Conservation (phyloP, 805 yeast genomes). For the Pichia pseudocactophila region DNA sequence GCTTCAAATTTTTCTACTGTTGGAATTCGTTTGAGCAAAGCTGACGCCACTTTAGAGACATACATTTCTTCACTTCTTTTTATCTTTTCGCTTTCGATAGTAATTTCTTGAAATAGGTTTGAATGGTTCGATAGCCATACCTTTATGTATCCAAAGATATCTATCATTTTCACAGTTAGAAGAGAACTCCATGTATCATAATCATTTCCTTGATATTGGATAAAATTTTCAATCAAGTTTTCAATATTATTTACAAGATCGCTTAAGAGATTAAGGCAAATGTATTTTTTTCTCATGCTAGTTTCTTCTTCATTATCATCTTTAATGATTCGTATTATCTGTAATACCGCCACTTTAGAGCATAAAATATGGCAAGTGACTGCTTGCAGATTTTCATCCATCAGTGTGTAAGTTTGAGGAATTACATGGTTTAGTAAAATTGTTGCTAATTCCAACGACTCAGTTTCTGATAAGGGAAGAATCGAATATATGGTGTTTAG, state of each 20-base stretch:
- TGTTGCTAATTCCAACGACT: constrained; percentile 11
- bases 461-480: constrained; percentile 5
- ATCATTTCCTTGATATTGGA: background rate
- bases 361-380: constrained; percentile 9
- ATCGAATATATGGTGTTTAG: constrained; percentile 4
- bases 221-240: background rate
- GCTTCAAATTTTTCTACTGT: background rate
- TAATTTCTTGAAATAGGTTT: background rate
- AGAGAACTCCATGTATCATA: constrained; percentile 7
- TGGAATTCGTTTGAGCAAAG: background rate
- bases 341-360: constrained; percentile 17
- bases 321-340: constrained; percentile 2
- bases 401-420: constrained; percentile 17
- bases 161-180: constrained; percentile 12
- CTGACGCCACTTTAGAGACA: background rate
- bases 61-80: constrained; percentile 1
- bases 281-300: constrained; percentile 6
- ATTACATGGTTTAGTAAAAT: constrained; percentile 12
- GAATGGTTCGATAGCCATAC: constrained; percentile 7
- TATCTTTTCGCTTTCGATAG: background rate
- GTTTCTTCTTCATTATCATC: background rate
- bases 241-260: background rate
- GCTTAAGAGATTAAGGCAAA: constrained; percentile 4
- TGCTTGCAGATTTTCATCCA: constrained; percentile 5
- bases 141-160: constrained; percentile 5